Evolutionary conservation across 495 filamentous ascomycete genomes (phyloP).

Genomic region (Talaromyces nanjingensis): DNA sequence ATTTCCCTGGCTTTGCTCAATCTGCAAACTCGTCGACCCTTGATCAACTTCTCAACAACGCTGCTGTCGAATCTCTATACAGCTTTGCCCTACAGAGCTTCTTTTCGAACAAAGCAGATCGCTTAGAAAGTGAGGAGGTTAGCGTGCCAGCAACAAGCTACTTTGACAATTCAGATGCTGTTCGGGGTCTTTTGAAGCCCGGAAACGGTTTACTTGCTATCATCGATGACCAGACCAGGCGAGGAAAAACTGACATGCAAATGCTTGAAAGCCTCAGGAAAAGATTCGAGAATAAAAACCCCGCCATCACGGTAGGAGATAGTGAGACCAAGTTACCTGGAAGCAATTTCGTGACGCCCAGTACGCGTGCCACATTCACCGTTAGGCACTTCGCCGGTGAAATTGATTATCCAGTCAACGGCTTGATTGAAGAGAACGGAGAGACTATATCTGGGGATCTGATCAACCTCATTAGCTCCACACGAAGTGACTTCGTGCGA

Average conservation of each 20-base stretch:
- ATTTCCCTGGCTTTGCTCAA: conserved; percentile 93
- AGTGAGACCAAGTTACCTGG: conserved; percentile 63
- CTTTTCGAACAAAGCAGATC: conserved; percentile 86
- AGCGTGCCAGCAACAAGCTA: conserved; percentile 85
- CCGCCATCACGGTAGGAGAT: conserved; percentile 70
- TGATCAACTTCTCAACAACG: conserved; percentile 92
- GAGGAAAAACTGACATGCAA: conserved; percentile 80
- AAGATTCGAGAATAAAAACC: conserved; percentile 89
- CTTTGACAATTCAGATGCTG: conserved; percentile 93
- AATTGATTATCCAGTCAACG: conserved; percentile 85
- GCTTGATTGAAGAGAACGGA: conserved; percentile 87
- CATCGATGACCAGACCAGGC: conserved; percentile 87
- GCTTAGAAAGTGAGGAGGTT: conserved; percentile 89
- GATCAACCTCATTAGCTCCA: conserved; percentile 87
- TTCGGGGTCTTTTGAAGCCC: conserved; percentile 80
- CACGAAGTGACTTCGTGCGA: conserved; percentile 78
- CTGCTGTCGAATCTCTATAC: conserved; percentile 84
- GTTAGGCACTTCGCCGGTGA: conserved; percentile 94
- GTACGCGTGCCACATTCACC: conserved; percentile 70
- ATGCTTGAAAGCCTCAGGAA: conserved; percentile 84
- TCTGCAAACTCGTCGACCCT: conserved; percentile 75
- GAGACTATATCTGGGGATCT: conserved; percentile 93
- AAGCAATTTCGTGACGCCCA: conserved; percentile 75
- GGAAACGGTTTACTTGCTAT: conserved; percentile 91
- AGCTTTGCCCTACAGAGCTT: conserved; percentile 92